Evolutionary conservation across 2,329 filamentous ascomycete genomes (phyloP).

Genomic region (Ophiostoma angusticollis): DNA sequence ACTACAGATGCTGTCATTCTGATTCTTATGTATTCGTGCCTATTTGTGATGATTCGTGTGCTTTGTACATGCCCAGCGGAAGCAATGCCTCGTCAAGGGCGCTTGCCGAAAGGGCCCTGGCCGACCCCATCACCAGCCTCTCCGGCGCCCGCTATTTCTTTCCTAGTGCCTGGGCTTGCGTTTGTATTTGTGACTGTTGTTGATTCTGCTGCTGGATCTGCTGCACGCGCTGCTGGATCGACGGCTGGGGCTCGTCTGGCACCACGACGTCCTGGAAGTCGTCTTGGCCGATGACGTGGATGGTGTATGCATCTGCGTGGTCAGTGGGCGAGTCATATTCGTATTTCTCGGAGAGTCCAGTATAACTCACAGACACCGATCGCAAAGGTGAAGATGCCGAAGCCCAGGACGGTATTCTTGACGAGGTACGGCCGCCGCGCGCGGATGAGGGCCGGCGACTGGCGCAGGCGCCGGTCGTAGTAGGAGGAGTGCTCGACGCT

Average conservation of each 20-base stretch:
- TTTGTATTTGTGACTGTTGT: constrained; percentile 19
- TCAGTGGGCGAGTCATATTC: background rate
- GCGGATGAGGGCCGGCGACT: constrained; percentile 79
- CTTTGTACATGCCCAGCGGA: too few species aligned
- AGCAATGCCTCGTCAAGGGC: too few species aligned
- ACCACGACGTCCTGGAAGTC: constrained; percentile 94
- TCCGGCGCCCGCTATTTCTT: constrained; percentile 14
- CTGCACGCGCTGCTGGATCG: constrained; percentile 12
- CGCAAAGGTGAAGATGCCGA: constrained; percentile 63
- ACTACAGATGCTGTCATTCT: too few species aligned
- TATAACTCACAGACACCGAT: constrained; percentile 73
- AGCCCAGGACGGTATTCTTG: constrained; percentile 74
- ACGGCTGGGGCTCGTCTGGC: constrained; percentile 49
- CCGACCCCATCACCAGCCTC: background rate
- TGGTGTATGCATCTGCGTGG: constrained; percentile 43
- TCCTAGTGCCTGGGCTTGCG: constrained; percentile 4
- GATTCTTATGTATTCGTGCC: background rate
- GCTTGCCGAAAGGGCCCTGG: background rate
- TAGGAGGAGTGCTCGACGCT: constrained; percentile 53
- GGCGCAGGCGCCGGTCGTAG: constrained; percentile 78
- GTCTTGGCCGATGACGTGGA: constrained; percentile 84
- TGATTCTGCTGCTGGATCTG: constrained; percentile 24
- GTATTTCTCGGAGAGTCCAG: background rate
- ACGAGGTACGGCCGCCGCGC: constrained; percentile 82
- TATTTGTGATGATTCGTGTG: background rate